A percentile compares a stretch with the other conserved stretches of the same genome.
These are phyloP conservation scores for Hamigera avellanea DNA, from an alignment of 495 filamentous ascomycete genomes.

Conservation along the genomic window DNA sequence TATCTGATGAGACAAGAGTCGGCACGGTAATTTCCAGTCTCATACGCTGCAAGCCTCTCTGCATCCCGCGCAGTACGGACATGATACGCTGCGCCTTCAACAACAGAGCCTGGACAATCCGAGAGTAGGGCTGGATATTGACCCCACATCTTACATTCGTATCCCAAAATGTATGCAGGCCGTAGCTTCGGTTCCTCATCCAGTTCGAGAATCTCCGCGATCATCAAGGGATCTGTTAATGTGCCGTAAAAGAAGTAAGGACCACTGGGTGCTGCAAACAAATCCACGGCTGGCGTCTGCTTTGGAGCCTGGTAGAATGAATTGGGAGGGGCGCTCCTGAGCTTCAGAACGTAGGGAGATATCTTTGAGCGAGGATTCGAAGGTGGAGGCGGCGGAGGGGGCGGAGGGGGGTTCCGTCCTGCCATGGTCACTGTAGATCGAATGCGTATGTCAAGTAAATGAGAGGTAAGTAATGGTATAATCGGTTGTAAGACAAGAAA, in stretches of 20 bases:
- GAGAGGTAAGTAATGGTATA: too few species aligned
- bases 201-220: slow-evolving; percentile 10
- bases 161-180: slow-evolving; percentile 7
- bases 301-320: slow-evolving; percentile 1
- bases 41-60: slow-evolving; percentile 16
- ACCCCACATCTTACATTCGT: slow-evolving; percentile 13
- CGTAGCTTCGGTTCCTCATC: slow-evolving; percentile 6
- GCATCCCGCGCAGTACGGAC: slow-evolving; percentile 11
- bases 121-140: slow-evolving; percentile 19
- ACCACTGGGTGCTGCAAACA: slow-evolving; percentile 7
- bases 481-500: too few species aligned
- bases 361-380: too few species aligned
- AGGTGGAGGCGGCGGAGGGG: neutral
- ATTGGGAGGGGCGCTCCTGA: neutral
- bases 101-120: slow-evolving; percentile 6
- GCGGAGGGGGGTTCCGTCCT: too few species aligned
- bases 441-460: too few species aligned
- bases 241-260: slow-evolving; percentile 27
- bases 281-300: neutral
- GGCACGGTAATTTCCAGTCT: slow-evolving; percentile 17
- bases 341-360: slow-evolving; percentile 2
- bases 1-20: slow-evolving; percentile 13
- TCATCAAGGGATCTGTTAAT: slow-evolving; percentile 13
- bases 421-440: too few species aligned
- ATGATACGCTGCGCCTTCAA: slow-evolving; percentile 16